Evolutionary conservation across 2,329 filamentous ascomycete genomes (phyloP), one percentile per base, ranked within the genome.

Genomic region (Venturia pyrina): DNA sequence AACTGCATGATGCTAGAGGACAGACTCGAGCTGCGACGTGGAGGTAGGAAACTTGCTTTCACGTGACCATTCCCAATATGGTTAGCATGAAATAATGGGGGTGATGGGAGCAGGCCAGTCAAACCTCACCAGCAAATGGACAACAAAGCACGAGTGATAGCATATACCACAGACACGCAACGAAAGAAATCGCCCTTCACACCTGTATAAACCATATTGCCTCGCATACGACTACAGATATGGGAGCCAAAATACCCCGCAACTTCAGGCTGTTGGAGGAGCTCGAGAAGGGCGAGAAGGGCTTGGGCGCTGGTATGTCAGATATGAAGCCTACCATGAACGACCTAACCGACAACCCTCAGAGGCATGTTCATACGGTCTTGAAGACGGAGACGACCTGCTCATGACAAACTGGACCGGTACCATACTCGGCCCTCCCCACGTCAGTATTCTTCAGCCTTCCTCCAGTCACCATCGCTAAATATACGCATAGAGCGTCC

Each of bases 331-430:
- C 19, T n/a, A 28, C 56, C 48, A 44, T 15, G 65, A 24, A 40
- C n/a, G 32, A 13, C 62, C 63, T 57, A 46, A 60, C 66, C 67
- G 61, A 68, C 50, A 28, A 62, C 69, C 65, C 67, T 57, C 7
- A 95, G 95, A 98, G 81, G 93, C 93, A 68, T 98, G 93, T 81
- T 98, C 95, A 57, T 98, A 98, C 73, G 95, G 95, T 72, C 85
- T 99, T 66, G 91, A 93, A 70, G 92, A 98, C 76, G 88, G 90
- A 61, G 93, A 97, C 75, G 95, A 99, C 74, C 85, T 97, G 69
- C 86, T 95, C 78, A 96, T 99, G 93, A 93, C 90, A 69, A 92
- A 97, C 82, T 99, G 95, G 95, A 96, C 96, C 74, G 95, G 93
- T 73, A 99, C 95, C 19, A 98, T 99, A 70, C 87, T 97, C 62